Base-by-base conservation (phyloP, 2,329 filamentous ascomycete species). In the Aspergillus flavus region DNA sequence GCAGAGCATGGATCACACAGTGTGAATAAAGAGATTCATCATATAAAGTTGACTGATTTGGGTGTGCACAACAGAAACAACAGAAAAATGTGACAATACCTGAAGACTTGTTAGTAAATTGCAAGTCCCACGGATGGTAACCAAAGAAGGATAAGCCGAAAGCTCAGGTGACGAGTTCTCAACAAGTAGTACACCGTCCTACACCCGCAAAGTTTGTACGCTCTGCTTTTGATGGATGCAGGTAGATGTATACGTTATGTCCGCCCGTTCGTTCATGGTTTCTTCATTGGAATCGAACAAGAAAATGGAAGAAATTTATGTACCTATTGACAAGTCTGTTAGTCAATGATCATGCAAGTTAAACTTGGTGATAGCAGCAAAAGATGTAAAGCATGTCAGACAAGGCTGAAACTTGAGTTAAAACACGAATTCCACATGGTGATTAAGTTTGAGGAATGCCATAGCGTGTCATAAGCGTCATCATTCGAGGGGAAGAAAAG, bases 371-470 rank as follows among this genome's bases (percentile, higher is more conserved):
- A 71, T 62, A 53, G 60, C 61, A 66, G 61, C 48, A 54, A 64
- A 58, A 53, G 52, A 60, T 65, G 57, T 64, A 73, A 56, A 43
- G 23, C 23, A 61, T 54, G 79, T 88, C 86, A 88, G 86, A 88
- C 86, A 88, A 88, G 86, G 86, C 86, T 88, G 86, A 88, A 88
- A 88, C 86, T 89, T 86, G 77, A 81, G 72, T 52, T 78, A 71
- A 71, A 82, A 87, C 85, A 85, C 64, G 59, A 82, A 83, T 85
- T 88, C 86, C 83, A 87, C 86, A 88, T 83, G 78, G 76, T 81
- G 78, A 80, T 88, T 88, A 85, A 83, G 86, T 81, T 85, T 84
- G 86, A 88, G 86, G 86, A 88, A 88, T 88, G 86, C 86, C 86
- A 85, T 86, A 84, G 83, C 84, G 77, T 86, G 86, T 88, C 86